These are phyloP conservation scores for Aspergillus homomorphus DNA, from an alignment of 495 filamentous ascomycete species.

Conservation along the genomic window DNA sequence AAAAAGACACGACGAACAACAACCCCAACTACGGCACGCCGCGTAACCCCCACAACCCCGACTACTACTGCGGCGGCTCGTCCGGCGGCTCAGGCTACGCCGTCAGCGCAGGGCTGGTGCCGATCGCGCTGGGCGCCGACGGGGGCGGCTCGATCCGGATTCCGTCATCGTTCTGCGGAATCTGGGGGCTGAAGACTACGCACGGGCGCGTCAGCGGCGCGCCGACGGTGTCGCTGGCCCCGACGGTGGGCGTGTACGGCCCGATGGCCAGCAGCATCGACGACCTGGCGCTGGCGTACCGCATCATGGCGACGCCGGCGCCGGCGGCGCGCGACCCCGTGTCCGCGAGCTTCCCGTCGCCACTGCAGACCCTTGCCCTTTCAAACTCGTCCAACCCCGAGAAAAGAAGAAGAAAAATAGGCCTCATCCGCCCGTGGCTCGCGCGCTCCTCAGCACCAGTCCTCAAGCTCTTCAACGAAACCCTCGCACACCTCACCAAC, in stretches of 20 bases:
- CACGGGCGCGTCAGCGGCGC: constrained; percentile 68
- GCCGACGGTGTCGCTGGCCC: constrained; percentile 59
- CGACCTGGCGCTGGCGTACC: constrained; percentile 81
- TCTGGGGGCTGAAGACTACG: constrained; percentile 84
- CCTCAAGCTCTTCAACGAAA: constrained; percentile 53
- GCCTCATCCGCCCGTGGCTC: constrained; percentile 75
- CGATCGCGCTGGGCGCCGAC: constrained; percentile 80
- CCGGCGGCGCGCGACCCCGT: constrained; percentile 46
- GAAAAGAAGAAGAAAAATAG: constrained; percentile 65
- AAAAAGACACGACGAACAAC: constrained; percentile 73
- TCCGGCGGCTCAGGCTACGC: constrained; percentile 82
- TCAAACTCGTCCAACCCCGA: constrained; percentile 25
- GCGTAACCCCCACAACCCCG: constrained; percentile 72
- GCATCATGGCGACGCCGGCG: constrained; percentile 69
- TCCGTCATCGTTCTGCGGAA: constrained; percentile 77
- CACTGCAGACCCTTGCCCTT: constrained; percentile 26
- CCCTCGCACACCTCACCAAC: constrained; percentile 60
- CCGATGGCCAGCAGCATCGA: constrained; percentile 74
- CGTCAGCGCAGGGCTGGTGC: constrained; percentile 70
- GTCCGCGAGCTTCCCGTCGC: constrained; percentile 50
- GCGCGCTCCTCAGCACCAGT: constrained; percentile 63
- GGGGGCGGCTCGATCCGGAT: constrained; percentile 84
- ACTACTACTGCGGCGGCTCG: constrained; percentile 86
- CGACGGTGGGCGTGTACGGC: constrained; percentile 64
- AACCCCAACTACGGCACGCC: constrained; percentile 80